Base-by-base conservation (phyloP, 768 basidiomycete species). In the Roridomyces roridus region DNA sequence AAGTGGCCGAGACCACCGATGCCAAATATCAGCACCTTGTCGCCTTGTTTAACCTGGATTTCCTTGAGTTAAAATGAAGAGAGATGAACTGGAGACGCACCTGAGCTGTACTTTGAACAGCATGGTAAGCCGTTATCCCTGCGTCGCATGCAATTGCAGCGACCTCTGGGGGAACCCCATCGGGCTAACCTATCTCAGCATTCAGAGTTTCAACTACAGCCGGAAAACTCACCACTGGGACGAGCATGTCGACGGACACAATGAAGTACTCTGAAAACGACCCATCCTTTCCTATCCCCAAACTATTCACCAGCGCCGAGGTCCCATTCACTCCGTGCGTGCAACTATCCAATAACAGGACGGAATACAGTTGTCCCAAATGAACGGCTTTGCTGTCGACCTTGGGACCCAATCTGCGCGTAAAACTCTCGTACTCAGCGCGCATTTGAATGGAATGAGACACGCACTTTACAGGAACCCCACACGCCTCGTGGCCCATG, bases 121-220 rank as follows among this genome's bases (percentile, higher is more conserved):
- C 64, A 25, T 65, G 36, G 20, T 59, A 62, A 2, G 64, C 60
- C 5, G 64, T 65, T 14, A 55, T 36, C 2, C 53, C 64, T 0
- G 60, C 64, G 28, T 65, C 64, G 25, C 51, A 42, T 2, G 64
- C 53, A 23, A 65, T 62, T 0, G 64, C 56, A 46, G 64, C 64
- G 6, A 46, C 57, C 12, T 55, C 60, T 0, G 40, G 21, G 42
- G 36, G 46, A 20, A 65, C 57, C 5, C 57, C 57, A 10, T 52
- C 28, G 3, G 64, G 64, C 64, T 65, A 37, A 15, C 18, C 10
- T 2, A 29, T 14, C 21, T 8, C 6, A 24, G 34, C 7, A 20
- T 12, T 7, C 8, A 44, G 15, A 31, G 21, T 18, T 15, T 7
- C 4, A 46, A 17, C 21, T 9, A 18, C 39, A 21, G 6, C 7